These are phyloP conservation scores for Deinandra increscens DNA, from an alignment of 129 eudicot genomes.

Conservation along the genomic window DNA sequence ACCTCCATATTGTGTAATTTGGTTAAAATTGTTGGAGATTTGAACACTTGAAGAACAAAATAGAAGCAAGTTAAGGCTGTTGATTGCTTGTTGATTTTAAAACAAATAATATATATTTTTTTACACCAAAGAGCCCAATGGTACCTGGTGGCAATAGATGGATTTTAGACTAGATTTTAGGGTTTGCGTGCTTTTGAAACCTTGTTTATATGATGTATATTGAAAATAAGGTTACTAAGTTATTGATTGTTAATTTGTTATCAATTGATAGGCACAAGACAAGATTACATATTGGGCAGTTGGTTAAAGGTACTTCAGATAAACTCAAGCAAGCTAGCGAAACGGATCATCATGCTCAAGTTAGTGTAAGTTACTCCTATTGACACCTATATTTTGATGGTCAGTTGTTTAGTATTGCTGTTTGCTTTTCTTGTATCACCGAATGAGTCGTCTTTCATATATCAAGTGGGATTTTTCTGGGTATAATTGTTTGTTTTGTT, in stretches of 20 bases:
- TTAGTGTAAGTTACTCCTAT: constrained; percentile 56
- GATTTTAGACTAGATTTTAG: too few relatives aligned
- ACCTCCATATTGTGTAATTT: neutral
- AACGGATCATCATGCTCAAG: constrained; percentile 66
- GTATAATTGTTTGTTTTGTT: too few relatives aligned
- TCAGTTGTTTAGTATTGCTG: too few relatives aligned
- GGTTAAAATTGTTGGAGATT: neutral
- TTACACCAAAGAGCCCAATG: too few relatives aligned
- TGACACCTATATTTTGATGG: neutral
- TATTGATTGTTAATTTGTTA: neutral
- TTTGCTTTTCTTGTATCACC: too few relatives aligned
- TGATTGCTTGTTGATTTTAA: too few relatives aligned
- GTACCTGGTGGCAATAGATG: too few relatives aligned
- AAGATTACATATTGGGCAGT: constrained; percentile 79
- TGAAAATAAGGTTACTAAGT: constrained; percentile 2
- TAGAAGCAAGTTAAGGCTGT: neutral
- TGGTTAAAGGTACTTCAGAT: constrained; percentile 87
- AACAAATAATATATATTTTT: too few relatives aligned
- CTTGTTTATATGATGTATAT: neutral
- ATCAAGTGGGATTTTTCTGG: too few relatives aligned
- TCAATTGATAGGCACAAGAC: constrained; percentile 66
- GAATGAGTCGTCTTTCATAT: too few relatives aligned
- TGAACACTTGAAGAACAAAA: too few relatives aligned
- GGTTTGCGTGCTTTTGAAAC: too few relatives aligned
- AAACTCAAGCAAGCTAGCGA: constrained; percentile 97